These are phyloP conservation scores for Naumovozyma dairenensis DNA, from an alignment of 805 yeast species.

Conservation along the genomic window DNA sequence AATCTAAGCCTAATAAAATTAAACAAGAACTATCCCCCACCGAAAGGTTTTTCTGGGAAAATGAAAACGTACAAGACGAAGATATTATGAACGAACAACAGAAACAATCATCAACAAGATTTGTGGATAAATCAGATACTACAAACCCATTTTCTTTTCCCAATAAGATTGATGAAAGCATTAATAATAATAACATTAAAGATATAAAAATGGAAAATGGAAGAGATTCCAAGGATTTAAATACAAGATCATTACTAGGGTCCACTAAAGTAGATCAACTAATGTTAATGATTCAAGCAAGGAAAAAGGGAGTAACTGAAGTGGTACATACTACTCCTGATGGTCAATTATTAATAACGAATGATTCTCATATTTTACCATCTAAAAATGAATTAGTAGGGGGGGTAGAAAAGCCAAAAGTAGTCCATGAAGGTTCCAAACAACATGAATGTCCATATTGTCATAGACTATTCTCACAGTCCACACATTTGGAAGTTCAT, in stretches of 20 bases:
- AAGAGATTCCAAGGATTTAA: constrained; percentile 29
- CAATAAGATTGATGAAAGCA: too few species aligned
- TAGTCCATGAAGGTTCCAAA: constrained; percentile 29
- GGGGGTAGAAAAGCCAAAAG: constrained; percentile 60
- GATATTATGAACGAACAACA: too few species aligned
- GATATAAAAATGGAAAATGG: not conserved
- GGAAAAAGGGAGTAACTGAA: constrained; percentile 65
- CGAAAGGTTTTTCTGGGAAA: not conserved
- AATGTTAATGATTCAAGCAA: constrained; percentile 84
- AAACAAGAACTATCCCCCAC: not conserved
- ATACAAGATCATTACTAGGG: constrained; percentile 66
- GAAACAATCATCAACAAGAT: not conserved
- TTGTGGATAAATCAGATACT: not conserved
- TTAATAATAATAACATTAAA: too few species aligned
- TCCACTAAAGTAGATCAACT: constrained; percentile 85
- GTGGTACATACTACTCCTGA: constrained; percentile 56
- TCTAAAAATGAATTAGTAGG: constrained; percentile 62
- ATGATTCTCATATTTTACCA: constrained; percentile 40
- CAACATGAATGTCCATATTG: constrained; percentile 70
- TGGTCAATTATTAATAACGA: constrained; percentile 53
- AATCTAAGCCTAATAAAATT: not conserved
- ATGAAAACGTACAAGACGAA: too few species aligned
- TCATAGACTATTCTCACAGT: constrained; percentile 69
- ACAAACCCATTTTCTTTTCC: too few species aligned
- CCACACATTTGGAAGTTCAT: constrained; percentile 89